These are phyloP conservation scores for Lindgomyces ingoldianus DNA, from an alignment of 495 filamentous ascomycete genomes.

Conservation along the genomic window DNA sequence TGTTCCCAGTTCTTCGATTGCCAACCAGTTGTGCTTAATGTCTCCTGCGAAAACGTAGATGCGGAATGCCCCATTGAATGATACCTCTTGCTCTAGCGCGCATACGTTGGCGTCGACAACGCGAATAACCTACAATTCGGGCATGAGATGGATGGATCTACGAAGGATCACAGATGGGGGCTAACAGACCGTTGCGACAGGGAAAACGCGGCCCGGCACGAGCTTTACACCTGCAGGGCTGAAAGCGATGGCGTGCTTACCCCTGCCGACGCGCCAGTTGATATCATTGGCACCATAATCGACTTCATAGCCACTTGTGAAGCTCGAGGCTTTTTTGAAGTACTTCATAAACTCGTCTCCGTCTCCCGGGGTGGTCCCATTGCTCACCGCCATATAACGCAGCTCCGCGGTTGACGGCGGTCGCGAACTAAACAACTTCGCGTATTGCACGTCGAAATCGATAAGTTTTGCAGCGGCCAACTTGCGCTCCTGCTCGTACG, in stretches of 20 bases:
- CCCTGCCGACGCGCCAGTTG: conserved; percentile 1
- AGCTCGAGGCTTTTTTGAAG: background rate
- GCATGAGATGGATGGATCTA: too few species aligned
- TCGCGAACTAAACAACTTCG: conserved; percentile 3
- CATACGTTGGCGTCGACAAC: conserved; percentile 4
- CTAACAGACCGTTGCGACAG: too few species aligned
- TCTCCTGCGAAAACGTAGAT: conserved; percentile 8
- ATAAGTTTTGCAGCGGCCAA: background rate
- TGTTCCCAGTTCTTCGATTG: background rate
- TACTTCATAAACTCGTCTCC: background rate
- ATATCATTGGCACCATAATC: conserved; percentile 3
- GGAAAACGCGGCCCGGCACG: conserved; percentile 3
- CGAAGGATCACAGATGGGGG: too few species aligned
- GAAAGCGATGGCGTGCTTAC: background rate
- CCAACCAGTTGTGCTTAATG: background rate
- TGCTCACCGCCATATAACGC: background rate
- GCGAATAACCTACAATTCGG: background rate
- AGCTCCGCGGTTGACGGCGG: too few species aligned
- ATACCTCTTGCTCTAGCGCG: conserved; percentile 2
- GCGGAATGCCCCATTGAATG: conserved; percentile 2
- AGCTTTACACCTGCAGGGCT: conserved; percentile 2
- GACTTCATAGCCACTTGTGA: conserved; percentile 10
- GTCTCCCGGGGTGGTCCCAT: background rate
- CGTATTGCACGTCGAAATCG: conserved; percentile 9
- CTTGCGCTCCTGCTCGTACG: conserved; percentile 6